phyloP scores from a whole-genome alignment of 208 protist genomes.

The Leishmania braziliensis region DNA sequence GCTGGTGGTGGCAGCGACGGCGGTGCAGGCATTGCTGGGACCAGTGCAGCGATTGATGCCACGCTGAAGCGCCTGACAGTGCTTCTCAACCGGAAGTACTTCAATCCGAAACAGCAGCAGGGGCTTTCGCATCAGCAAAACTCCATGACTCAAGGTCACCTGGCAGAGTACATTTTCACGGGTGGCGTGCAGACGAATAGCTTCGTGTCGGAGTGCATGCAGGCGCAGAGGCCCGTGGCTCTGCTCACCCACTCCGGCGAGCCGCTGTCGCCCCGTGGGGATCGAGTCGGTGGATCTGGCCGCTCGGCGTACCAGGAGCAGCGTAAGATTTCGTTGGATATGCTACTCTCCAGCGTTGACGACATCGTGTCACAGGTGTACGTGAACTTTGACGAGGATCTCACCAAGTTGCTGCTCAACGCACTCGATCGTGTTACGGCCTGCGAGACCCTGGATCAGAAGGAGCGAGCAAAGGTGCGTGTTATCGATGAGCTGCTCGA shows the following conservation, averaged over 20 bases:
- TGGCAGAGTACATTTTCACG: slow-evolving; percentile 42
- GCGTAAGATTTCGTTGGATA: slow-evolving; percentile 79
- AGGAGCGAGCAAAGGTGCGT: slow-evolving; percentile 62
- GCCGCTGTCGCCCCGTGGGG: slow-evolving; percentile 78
- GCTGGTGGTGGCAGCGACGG: background rate
- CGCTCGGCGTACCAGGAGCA: slow-evolving; percentile 64
- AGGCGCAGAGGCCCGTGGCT: slow-evolving; percentile 68
- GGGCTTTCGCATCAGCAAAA: slow-evolving; percentile 2
- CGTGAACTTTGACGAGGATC: slow-evolving; percentile 86
- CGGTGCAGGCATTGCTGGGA: slow-evolving; percentile 18
- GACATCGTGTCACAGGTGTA: slow-evolving; percentile 92
- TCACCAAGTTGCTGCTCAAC: slow-evolving; percentile 90
- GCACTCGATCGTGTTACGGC: slow-evolving; percentile 81
- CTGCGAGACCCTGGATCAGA: slow-evolving; percentile 68
- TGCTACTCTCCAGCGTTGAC: slow-evolving; percentile 83
- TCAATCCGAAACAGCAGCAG: slow-evolving; percentile 6
- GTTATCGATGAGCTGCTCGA: slow-evolving; percentile 81
- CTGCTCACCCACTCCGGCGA: slow-evolving; percentile 74
- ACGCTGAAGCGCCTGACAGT: slow-evolving; percentile 43
- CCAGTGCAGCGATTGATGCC: slow-evolving; percentile 34
- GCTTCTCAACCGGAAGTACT: slow-evolving; percentile 38
- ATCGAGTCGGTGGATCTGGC: slow-evolving; percentile 62
- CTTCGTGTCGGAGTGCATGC: slow-evolving; percentile 73
- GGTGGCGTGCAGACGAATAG: slow-evolving; percentile 35
- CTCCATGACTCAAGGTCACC: slow-evolving; percentile 28